Percentiles rank a stretch among this genome's conserved stretches.
These are phyloP conservation scores for Candida tetrigidarum DNA, from an alignment of 1,139 yeast genomes.

Conservation along the genomic window DNA sequence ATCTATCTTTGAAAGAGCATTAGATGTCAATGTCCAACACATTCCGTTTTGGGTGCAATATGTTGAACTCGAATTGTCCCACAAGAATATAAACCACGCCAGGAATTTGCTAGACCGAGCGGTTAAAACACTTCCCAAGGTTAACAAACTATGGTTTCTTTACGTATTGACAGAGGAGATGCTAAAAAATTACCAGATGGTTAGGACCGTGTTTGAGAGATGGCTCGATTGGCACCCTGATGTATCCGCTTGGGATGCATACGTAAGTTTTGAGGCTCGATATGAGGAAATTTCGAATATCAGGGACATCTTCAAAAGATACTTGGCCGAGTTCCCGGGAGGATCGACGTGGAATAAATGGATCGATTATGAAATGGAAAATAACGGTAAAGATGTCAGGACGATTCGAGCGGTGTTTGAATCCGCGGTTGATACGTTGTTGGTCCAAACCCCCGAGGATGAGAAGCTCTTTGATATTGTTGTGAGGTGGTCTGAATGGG, in stretches of 20 bases:
- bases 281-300: conserved; percentile 63
- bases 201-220: conserved; percentile 69
- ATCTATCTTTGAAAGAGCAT: conserved; percentile 86
- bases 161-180: conserved; percentile 85
- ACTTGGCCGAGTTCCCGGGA: conserved; percentile 55
- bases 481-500: conserved; percentile 73
- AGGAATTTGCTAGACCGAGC: conserved; percentile 84
- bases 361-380: conserved; percentile 37
- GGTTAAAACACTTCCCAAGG: conserved; percentile 70
- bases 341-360: conserved; percentile 65
- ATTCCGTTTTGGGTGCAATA: conserved; percentile 89
- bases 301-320: conserved; percentile 59
- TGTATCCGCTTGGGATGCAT: conserved; percentile 74
- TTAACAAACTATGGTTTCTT: conserved; percentile 86
- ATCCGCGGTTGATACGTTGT: conserved; percentile 61
- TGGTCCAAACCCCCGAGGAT: conserved; percentile 21
- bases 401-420: conserved; percentile 66
- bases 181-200: conserved; percentile 63
- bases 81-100: conserved; percentile 83
- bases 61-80: conserved; percentile 74
- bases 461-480: conserved; percentile 33
- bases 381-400: conserved; percentile 19
- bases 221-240: conserved; percentile 84
- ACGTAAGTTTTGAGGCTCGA: conserved; percentile 70
- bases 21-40: conserved; percentile 72